Evolutionary conservation across 208 protist species (phyloP).

Genomic region (Willaertia magna): DNA sequence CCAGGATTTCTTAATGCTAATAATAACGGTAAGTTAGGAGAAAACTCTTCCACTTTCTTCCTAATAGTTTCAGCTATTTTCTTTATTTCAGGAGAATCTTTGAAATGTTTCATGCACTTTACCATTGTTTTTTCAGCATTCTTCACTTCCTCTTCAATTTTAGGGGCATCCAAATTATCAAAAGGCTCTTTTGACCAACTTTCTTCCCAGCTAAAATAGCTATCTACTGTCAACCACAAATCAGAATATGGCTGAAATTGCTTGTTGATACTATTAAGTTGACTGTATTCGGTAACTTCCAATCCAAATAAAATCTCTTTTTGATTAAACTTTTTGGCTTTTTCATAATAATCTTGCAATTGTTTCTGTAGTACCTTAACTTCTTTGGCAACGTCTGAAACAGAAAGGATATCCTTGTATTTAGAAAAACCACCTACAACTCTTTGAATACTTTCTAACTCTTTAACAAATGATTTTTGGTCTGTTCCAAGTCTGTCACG

Average conservation of each 20-base stretch:
- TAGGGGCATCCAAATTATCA: constrained; percentile 59
- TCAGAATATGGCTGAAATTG: constrained; percentile 89
- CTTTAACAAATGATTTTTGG: constrained; percentile 73
- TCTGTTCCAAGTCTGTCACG: constrained; percentile 36
- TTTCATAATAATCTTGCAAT: constrained; percentile 58
- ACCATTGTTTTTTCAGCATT: constrained; percentile 59
- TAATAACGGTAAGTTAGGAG: constrained; percentile 80
- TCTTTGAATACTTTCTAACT: constrained; percentile 49
- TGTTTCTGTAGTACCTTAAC: constrained; percentile 61
- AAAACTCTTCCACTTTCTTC: constrained; percentile 80
- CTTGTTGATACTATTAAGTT: constrained; percentile 59
- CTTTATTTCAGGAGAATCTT: constrained; percentile 52
- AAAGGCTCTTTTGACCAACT: constrained; percentile 68
- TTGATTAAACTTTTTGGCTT: constrained; percentile 76
- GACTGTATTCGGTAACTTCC: constrained; percentile 63
- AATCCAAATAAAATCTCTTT: constrained; percentile 81
- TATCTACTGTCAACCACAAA: constrained; percentile 78
- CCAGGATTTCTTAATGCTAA: constrained; percentile 80
- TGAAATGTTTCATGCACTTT: constrained; percentile 62
- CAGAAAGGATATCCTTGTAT: constrained; percentile 59
- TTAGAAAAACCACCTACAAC: constrained; percentile 52
- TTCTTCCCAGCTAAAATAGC: constrained; percentile 58
- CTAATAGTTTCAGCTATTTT: constrained; percentile 67
- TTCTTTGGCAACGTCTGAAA: constrained; percentile 68
- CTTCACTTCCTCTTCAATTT: constrained; percentile 67